Evolutionary conservation across 2,329 filamentous ascomycete genomes (phyloP).

Genomic region (Cytospora piceicola): DNA sequence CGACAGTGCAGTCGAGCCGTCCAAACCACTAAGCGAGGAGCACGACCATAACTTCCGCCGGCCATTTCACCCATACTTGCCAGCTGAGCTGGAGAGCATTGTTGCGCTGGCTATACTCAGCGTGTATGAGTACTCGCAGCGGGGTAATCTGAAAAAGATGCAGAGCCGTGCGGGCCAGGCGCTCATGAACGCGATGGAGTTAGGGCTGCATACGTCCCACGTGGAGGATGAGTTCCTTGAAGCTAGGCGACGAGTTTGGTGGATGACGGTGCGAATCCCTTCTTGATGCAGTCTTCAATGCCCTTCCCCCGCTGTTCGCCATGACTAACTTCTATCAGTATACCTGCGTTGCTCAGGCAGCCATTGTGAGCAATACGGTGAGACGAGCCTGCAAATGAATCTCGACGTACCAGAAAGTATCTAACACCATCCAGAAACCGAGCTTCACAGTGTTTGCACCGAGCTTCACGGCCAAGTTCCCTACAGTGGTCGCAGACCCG

Average conservation of each 20-base stretch:
- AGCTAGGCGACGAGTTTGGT: conserved; percentile 53
- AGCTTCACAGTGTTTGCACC: conserved; percentile 48
- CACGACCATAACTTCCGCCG: conserved; percentile 39
- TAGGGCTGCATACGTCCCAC: conserved; percentile 47
- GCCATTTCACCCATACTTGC: conserved; percentile 50
- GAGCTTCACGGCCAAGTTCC: conserved; percentile 50
- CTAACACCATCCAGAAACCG: conserved; percentile 41
- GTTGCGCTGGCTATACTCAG: conserved; percentile 53
- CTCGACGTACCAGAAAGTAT: not conserved
- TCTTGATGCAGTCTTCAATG: not conserved
- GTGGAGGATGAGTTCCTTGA: conserved; percentile 49
- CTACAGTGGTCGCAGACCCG: conserved; percentile 46
- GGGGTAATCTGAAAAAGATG: conserved; percentile 58
- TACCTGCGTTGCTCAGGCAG: conserved; percentile 53
- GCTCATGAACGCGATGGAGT: conserved; percentile 49
- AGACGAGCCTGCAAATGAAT: conserved; percentile 23
- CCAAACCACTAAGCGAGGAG: conserved; percentile 47
- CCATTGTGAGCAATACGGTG: conserved; percentile 56
- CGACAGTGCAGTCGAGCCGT: conserved; percentile 49
- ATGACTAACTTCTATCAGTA: conserved; percentile 40
- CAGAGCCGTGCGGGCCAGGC: conserved; percentile 52
- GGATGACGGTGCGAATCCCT: conserved; percentile 50
- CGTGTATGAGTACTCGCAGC: conserved; percentile 57
- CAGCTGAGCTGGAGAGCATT: conserved; percentile 51
- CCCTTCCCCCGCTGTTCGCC: not conserved